These are phyloP conservation scores for Podospora fimiseda DNA, from an alignment of 495 filamentous ascomycete species.

Conservation along the genomic window DNA sequence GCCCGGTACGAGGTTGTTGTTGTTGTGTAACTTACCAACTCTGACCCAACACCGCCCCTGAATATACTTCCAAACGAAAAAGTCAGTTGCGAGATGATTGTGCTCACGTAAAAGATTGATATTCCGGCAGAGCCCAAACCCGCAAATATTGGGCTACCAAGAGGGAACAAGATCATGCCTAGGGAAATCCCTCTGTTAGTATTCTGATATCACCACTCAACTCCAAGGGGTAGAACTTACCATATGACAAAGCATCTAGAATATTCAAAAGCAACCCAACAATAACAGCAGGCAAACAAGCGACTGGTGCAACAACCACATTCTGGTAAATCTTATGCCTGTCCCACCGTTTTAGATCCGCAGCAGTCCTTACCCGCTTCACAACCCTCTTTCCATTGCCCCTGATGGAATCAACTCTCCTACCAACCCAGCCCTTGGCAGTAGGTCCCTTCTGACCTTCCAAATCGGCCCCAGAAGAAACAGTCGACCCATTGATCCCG, in stretches of 20 bases:
- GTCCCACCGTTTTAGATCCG: conserved; percentile 69
- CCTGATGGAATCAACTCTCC: conserved; percentile 6
- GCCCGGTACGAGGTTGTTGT: no score
- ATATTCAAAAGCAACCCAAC: conserved; percentile 87
- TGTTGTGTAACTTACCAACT: conserved; percentile 61
- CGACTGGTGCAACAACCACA: conserved; percentile 57
- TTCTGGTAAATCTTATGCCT: conserved; percentile 55
- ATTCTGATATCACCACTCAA: background rate
- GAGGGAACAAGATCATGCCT: conserved; percentile 92
- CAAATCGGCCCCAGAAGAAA: conserved; percentile 27
- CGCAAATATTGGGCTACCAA: conserved; percentile 76
- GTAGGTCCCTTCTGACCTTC: conserved; percentile 35
- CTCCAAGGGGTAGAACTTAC: conserved; percentile 43
- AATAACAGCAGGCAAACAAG: conserved; percentile 74
- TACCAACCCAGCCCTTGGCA: conserved; percentile 14
- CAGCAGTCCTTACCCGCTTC: conserved; percentile 13
- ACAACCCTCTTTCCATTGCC: conserved; percentile 4
- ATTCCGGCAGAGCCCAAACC: conserved; percentile 85
- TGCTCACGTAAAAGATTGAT: conserved; percentile 98
- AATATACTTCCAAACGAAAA: conserved; percentile 88
- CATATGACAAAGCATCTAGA: conserved; percentile 90
- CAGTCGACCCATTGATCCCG: conserved; percentile 14
- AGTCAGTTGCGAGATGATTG: conserved; percentile 87
- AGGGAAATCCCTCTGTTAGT: background rate
- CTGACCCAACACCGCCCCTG: conserved; percentile 88